Evolutionary conservation across 1,139 yeast species (phyloP).

Genomic region (Entelexis paramagnoliae): DNA sequence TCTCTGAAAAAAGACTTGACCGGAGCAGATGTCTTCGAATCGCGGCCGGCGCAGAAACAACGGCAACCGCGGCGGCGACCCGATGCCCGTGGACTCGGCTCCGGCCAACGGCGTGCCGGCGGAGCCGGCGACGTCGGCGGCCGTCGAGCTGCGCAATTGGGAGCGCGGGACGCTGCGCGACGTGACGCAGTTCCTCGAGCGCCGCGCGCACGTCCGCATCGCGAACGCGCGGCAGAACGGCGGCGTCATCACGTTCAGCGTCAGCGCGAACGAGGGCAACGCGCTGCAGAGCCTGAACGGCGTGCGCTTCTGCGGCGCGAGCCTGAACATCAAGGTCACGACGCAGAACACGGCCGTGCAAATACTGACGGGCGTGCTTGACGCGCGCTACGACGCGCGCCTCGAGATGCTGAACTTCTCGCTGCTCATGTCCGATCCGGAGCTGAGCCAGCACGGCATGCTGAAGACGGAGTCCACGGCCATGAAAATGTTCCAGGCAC

Average conservation of each 20-base stretch:
- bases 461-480: slow-evolving; percentile 48
- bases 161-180: slow-evolving; percentile 57
- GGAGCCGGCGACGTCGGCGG: slow-evolving; percentile 5
- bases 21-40: background rate
- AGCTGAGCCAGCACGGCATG: slow-evolving; percentile 51
- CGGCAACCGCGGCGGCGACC: slow-evolving; percentile 9
- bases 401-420: slow-evolving; percentile 60
- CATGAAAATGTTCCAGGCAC: slow-evolving; percentile 81
- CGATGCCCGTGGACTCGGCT: slow-evolving; percentile 16
- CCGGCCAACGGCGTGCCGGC: background rate
- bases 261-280: slow-evolving; percentile 48
- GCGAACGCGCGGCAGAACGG: slow-evolving; percentile 41
- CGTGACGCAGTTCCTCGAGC: slow-evolving; percentile 53
- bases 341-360: slow-evolving; percentile 39
- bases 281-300: slow-evolving; percentile 58
- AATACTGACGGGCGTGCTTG: slow-evolving; percentile 50
- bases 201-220: slow-evolving; percentile 54
- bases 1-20: background rate
- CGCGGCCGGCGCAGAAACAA: slow-evolving; percentile 12
- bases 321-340: slow-evolving; percentile 45
- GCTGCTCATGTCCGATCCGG: slow-evolving; percentile 57
- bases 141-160: slow-evolving; percentile 73
- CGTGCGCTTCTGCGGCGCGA: slow-evolving; percentile 67
- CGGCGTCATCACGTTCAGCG: slow-evolving; percentile 46
- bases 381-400: slow-evolving; percentile 55